Evolutionary conservation across 192 early-diverging fungal genomes (phyloP).

Genomic region (Coemansia sp.): DNA sequence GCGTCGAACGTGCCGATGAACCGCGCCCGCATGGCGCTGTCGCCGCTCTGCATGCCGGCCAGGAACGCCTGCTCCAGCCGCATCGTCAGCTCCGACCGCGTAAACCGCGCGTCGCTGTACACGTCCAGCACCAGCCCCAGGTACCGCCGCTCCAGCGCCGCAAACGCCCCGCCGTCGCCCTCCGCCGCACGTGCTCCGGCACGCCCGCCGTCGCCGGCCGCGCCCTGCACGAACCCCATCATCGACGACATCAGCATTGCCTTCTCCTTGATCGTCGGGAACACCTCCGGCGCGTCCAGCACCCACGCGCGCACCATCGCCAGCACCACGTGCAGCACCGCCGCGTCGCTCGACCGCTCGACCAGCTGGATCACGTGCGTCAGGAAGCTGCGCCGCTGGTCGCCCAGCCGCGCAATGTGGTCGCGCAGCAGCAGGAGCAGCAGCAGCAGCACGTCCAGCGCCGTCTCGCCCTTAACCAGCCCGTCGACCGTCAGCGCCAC

Average conservation of each 20-base stretch:
- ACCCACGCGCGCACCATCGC: constrained; percentile 89
- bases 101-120: constrained; percentile 79
- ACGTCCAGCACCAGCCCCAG: constrained; percentile 88
- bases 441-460: constrained; percentile 43
- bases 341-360: constrained; percentile 75
- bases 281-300: constrained; percentile 71
- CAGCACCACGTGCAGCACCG: constrained; percentile 71
- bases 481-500: constrained; percentile 34
- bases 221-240: constrained; percentile 78
- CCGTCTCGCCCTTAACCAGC: constrained; percentile 39
- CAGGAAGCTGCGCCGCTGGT: constrained; percentile 84
- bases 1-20: constrained; percentile 82
- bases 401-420: constrained; percentile 71
- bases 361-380: constrained; percentile 78
- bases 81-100: constrained; percentile 88
- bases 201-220: constrained; percentile 53
- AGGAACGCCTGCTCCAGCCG: constrained; percentile 93
- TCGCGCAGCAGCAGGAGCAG: constrained; percentile 54
- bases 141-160: constrained; percentile 73
- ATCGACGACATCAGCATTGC: constrained; percentile 88
- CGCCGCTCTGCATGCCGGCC: constrained; percentile 77
- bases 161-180: constrained; percentile 12
- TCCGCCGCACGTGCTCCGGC: constrained; percentile 31
- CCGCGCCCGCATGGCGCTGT: constrained; percentile 72
- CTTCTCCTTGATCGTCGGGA: constrained; percentile 97